A percentile compares a stretch with the other conserved stretches of the same genome.
phyloP scores from a whole-genome alignment of 176 grass and related monocot genomes.

The Raddia distichophylla region DNA sequence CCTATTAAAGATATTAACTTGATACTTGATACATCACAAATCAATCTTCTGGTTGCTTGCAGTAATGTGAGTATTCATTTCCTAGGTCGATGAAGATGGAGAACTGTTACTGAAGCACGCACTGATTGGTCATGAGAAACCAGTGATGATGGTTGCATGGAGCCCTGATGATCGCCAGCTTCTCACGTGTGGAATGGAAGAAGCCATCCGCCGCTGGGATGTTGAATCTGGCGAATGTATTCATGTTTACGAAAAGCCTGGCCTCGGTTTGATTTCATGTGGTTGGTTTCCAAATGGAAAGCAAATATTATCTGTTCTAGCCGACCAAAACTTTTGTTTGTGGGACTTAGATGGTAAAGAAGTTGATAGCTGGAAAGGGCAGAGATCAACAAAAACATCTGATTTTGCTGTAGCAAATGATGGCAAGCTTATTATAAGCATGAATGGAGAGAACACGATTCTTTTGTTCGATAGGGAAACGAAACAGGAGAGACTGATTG shows the following conservation, averaged over 20 bases:
- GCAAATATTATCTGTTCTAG: conserved; percentile 57
- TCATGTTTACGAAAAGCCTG: conserved; percentile 64
- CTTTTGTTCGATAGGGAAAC: conserved; percentile 70
- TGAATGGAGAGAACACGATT: conserved; percentile 53
- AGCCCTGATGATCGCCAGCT: conserved; percentile 84
- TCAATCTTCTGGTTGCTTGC: conserved; percentile 24
- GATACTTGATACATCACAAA: conserved; percentile 29
- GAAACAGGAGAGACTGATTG: conserved; percentile 67
- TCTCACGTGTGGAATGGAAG: conserved; percentile 91
- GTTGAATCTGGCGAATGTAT: conserved; percentile 74
- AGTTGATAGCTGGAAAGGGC: conserved; percentile 70
- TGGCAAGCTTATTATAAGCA: conserved; percentile 72
- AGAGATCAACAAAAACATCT: conserved; percentile 53
- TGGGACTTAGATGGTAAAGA: conserved; percentile 72
- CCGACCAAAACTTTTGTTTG: conserved; percentile 57
- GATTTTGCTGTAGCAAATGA: conserved; percentile 70
- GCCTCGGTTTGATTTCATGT: conserved; percentile 65
- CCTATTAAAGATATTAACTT: not conserved
- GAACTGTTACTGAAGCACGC: conserved; percentile 64
- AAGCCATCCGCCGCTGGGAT: conserved; percentile 78
- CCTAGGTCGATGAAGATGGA: conserved; percentile 75
- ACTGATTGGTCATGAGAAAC: conserved; percentile 65
- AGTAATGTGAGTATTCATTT: conserved; percentile 43
- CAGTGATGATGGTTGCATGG: conserved; percentile 85
- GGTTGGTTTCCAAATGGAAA: conserved; percentile 79